These are phyloP conservation scores for Fusarium mexicanum DNA, from an alignment of 2,329 filamentous ascomycete genomes.

Conservation along the genomic window DNA sequence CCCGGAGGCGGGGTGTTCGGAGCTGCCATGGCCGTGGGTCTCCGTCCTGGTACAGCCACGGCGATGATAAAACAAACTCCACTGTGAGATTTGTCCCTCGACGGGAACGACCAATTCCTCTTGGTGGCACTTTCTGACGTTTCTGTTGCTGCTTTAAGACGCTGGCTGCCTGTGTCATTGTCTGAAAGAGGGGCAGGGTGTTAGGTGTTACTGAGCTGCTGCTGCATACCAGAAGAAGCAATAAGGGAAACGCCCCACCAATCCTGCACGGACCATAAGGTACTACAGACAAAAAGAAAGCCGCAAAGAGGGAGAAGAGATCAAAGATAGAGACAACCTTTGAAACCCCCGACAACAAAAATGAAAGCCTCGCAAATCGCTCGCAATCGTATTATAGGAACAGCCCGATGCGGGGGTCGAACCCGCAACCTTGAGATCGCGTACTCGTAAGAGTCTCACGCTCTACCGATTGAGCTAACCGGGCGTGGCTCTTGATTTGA, in stretches of 20 bases:
- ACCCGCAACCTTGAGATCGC: conserved; percentile 66
- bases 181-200: conserved; percentile 13
- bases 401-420: conserved; percentile 58
- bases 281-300: not conserved
- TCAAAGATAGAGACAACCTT: not conserved
- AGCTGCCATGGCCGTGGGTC: conserved; percentile 23
- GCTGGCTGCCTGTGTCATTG: not conserved
- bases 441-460: conserved; percentile 71
- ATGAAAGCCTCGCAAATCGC: conserved; percentile 23
- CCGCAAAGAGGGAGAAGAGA: not conserved
- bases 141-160: conserved; percentile 39
- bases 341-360: not conserved
- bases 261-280: conserved; percentile 8
- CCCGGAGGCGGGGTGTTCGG: conserved; percentile 19
- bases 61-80: not conserved
- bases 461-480: conserved; percentile 61
- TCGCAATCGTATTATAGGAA: conserved; percentile 47
- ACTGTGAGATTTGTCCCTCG: not conserved
- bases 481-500: conserved; percentile 46
- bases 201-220: conserved; percentile 17
- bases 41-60: not conserved
- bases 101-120: not conserved
- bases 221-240: conserved; percentile 5
- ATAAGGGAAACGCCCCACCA: not conserved
- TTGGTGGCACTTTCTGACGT: not conserved